A percentile compares a stretch with the other conserved stretches of the same genome.
Evolutionary conservation across 1,139 yeast genomes (phyloP).

Genomic region (Kodamaea alishanica): DNA sequence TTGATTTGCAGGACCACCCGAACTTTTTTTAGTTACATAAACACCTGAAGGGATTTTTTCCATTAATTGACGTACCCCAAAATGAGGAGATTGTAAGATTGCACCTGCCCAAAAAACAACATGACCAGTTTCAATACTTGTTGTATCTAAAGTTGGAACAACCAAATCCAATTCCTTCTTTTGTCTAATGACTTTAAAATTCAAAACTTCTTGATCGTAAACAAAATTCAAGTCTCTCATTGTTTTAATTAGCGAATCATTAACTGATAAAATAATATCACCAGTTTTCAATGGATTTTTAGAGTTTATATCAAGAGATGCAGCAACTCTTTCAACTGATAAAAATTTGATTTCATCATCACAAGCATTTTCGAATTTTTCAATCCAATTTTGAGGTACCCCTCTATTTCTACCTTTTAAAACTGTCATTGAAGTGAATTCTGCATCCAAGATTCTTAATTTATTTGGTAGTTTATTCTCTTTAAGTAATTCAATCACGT

Average conservation of each 20-base stretch:
- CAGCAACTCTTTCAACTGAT: slow-evolving; percentile 66
- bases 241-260: slow-evolving; percentile 60
- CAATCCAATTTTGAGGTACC: slow-evolving; percentile 80
- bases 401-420: slow-evolving; percentile 81
- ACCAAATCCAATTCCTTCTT: slow-evolving; percentile 47
- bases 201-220: slow-evolving; percentile 41
- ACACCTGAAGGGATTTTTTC: slow-evolving; percentile 77
- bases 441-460: slow-evolving; percentile 71
- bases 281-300: slow-evolving; percentile 47
- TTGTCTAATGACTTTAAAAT: slow-evolving; percentile 62
- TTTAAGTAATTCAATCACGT: slow-evolving; percentile 55
- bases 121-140: slow-evolving; percentile 58
- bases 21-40: slow-evolving; percentile 66
- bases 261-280: slow-evolving; percentile 70
- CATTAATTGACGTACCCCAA: slow-evolving; percentile 60
- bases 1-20: slow-evolving; percentile 84
- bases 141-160: slow-evolving; percentile 62
- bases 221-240: slow-evolving; percentile 64
- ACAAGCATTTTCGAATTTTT: slow-evolving; percentile 54
- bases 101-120: slow-evolving; percentile 83
- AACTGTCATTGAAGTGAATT: slow-evolving; percentile 64
- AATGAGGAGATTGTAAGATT: slow-evolving; percentile 53
- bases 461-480: slow-evolving; percentile 51
- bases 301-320: slow-evolving; percentile 31
- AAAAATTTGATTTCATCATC: slow-evolving; percentile 70